These are phyloP conservation scores for Hericium alpestre DNA, from an alignment of 768 basidiomycete species.

Conservation along the genomic window DNA sequence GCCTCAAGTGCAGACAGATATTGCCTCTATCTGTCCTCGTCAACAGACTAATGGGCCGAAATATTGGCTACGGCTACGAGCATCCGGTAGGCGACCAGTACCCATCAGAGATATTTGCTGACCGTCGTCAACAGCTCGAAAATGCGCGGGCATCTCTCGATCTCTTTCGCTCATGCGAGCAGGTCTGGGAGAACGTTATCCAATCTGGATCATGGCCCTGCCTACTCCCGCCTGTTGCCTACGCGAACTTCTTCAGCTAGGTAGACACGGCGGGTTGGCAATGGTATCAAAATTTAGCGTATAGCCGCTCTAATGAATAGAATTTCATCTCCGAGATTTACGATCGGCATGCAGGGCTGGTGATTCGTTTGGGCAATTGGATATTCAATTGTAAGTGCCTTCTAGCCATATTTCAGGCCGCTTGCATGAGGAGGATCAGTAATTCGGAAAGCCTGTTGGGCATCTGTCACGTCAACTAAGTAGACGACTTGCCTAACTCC, in stretches of 20 bases:
- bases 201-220: conserved; percentile 37
- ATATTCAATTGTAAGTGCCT: too few relatives aligned
- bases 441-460: too few relatives aligned
- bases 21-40: conserved; percentile 33
- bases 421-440: too few relatives aligned
- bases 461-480: too few relatives aligned
- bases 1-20: conserved; percentile 19
- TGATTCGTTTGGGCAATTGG: too few relatives aligned
- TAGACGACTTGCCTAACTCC: too few relatives aligned
- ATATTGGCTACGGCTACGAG: conserved; percentile 32
- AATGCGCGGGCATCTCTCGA: conserved; percentile 39
- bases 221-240: conserved; percentile 10
- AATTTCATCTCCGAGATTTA: too few relatives aligned
- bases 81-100: conserved; percentile 32
- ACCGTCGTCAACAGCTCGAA: conserved; percentile 28
- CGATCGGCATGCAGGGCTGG: too few relatives aligned
- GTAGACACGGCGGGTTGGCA: too few relatives aligned
- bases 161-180: conserved; percentile 40
- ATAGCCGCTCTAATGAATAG: too few relatives aligned
- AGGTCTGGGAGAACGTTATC: conserved; percentile 37
- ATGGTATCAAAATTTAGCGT: too few relatives aligned
- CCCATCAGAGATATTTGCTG: not conserved
- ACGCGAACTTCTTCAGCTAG: conserved; percentile 8
- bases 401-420: too few relatives aligned
- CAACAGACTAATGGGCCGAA: conserved; percentile 33